These are phyloP conservation scores for Pseudogymnoascus sp. DNA, from an alignment of 2,329 filamentous ascomycete species.

Conservation along the genomic window DNA sequence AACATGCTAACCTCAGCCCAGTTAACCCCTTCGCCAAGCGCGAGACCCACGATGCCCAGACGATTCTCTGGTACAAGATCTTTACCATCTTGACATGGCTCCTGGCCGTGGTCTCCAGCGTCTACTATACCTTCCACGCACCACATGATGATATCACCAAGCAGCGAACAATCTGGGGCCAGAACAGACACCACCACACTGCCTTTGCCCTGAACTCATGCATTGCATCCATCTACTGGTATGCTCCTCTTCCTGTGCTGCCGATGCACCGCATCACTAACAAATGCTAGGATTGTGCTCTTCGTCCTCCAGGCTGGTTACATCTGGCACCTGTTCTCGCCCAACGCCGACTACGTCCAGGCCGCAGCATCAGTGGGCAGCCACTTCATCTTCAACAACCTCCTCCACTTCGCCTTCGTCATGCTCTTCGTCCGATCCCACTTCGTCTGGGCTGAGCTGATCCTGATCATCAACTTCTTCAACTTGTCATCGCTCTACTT, in stretches of 20 bases:
- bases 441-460: slow-evolving; percentile 67
- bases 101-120: slow-evolving; percentile 58
- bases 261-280: background rate
- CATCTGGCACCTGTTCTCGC: slow-evolving; percentile 66
- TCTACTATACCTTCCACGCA: slow-evolving; percentile 63
- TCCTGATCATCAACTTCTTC: slow-evolving; percentile 72
- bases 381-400: slow-evolving; percentile 80
- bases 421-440: slow-evolving; percentile 71
- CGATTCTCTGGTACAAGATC: slow-evolving; percentile 66
- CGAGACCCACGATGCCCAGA: slow-evolving; percentile 52
- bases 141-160: slow-evolving; percentile 54
- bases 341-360: slow-evolving; percentile 52
- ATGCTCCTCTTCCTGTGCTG: slow-evolving; percentile 16
- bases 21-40: slow-evolving; percentile 70
- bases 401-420: slow-evolving; percentile 73
- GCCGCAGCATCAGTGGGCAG: slow-evolving; percentile 68
- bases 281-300: slow-evolving; percentile 51
- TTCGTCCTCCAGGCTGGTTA: slow-evolving; percentile 71
- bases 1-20: slow-evolving; percentile 25
- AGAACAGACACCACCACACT: slow-evolving; percentile 58
- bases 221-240: slow-evolving; percentile 70
- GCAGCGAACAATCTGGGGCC: slow-evolving; percentile 63
- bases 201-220: slow-evolving; percentile 66
- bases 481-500: slow-evolving; percentile 75
- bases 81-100: slow-evolving; percentile 68